Conservation (phyloP, 169 alveolate species). For the Eimeria nieschulzi region DNA sequence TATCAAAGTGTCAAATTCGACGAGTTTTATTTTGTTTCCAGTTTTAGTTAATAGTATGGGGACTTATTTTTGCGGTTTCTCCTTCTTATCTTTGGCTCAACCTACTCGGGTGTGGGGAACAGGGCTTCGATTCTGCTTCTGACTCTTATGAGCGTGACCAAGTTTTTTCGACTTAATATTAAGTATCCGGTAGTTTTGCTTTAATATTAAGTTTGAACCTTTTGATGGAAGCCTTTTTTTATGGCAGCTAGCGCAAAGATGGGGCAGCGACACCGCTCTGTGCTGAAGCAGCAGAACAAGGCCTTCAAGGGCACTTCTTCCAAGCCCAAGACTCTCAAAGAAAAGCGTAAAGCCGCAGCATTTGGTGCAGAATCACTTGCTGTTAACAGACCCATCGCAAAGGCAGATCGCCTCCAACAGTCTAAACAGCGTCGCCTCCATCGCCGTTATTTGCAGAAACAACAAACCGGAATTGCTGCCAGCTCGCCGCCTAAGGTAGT, state of each 20-base stretch:
- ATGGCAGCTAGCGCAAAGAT: constrained; percentile 18
- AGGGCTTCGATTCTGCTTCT: no score
- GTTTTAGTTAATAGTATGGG: no score
- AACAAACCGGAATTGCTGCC: background rate
- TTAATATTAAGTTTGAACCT: no score
- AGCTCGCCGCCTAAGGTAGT: constrained; percentile 63
- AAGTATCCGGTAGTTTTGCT: no score
- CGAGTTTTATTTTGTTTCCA: no score
- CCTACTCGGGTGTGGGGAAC: no score
- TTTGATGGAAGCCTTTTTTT: background rate
- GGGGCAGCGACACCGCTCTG: constrained; percentile 73
- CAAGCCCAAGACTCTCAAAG: constrained; percentile 33
- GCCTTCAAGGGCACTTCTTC: constrained; percentile 68
- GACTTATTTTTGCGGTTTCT: no score
- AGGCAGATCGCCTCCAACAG: constrained; percentile 44
- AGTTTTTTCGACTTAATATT: no score
- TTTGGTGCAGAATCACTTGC: constrained; percentile 6
- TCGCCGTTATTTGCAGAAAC: constrained; percentile 30
- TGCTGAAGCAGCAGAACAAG: constrained; percentile 74
- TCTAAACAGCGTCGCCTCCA: constrained; percentile 55
- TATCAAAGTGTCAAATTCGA: no score
- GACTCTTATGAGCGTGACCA: no score
- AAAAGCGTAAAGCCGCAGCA: constrained; percentile 64
- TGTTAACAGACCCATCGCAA: constrained; percentile 17
- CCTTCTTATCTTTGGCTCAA: no score